Base-by-base conservation (phyloP, 108 stramenopile genomes). In the Discostella pseudostelligera region DNA sequence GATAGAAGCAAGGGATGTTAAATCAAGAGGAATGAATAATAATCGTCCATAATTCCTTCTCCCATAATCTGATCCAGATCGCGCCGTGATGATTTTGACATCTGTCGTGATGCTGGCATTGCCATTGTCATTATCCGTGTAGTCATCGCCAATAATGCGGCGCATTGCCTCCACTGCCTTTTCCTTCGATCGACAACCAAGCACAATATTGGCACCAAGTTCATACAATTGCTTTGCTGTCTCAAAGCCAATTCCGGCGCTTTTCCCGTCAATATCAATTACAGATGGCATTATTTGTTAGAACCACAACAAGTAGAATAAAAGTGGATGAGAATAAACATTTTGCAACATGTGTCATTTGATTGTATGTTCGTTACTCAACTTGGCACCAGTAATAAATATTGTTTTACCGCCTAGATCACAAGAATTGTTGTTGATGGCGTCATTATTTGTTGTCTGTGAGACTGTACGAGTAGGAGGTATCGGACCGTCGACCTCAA, bases 141-240 rank as follows among this genome's bases (percentile, higher is more conserved):
- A 12, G 28, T 24, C 51, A 39, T 12, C 28, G 49, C n/a, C 48
- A 25, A 64, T 12, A 22, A 90, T 82, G 4, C 70, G 76, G 0
- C 60, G 40, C 63, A 83, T 78, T 19, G 92, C 92, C n/a, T 69
- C 66, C 57, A 74, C 12, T 4, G 86, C 92, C 12, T 76, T 58
- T 8, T 32, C 35, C 8, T 44, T 19, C 19, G 77, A 84, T 8
- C 92, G 89, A 67, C 92, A 93, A 20, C 83, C 82, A 59, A 93
- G 64, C 39, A 93, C 65, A 0, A 95, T 76, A 17, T 77, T 87
- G 9, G 87, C 94, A 47, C 92, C 93, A 51, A 62, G 63, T 48
- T 55, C 37, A 13, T 83, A 83, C 26, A 97, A 63, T 65, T 83
- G 80, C 21, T 68, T 46, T n/a, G 85, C 81, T 8, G 96, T 92